A percentile compares a stretch with the other conserved stretches of the same genome.
Conservation (phyloP, 305 asterid genomes). For the Fraxinus paxiana region DNA sequence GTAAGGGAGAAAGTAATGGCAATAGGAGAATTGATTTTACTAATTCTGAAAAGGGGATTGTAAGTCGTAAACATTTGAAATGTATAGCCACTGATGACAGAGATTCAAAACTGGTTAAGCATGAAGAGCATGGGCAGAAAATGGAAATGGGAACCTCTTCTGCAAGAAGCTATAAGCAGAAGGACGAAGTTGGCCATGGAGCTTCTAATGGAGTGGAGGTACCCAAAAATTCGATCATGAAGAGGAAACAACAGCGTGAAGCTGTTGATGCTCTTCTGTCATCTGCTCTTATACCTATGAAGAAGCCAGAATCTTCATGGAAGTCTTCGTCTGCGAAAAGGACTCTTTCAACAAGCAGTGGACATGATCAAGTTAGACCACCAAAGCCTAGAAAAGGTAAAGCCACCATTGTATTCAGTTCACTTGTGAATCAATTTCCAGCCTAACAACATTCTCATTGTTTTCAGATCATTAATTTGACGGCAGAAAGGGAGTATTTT, state of each 20-base stretch:
- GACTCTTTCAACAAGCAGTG: conserved; percentile 32
- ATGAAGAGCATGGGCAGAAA: conserved; percentile 28
- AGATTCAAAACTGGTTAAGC: conserved; percentile 29
- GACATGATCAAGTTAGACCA: conserved; percentile 38
- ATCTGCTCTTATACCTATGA: conserved; percentile 82
- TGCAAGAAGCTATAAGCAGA: conserved; percentile 38
- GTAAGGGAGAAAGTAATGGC: conserved; percentile 24
- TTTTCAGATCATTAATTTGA: conserved; percentile 6
- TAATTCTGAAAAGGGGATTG: conserved; percentile 36
- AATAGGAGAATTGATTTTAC: conserved; percentile 23
- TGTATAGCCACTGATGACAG: conserved; percentile 28
- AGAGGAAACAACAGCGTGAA: conserved; percentile 85
- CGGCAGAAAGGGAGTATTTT: not conserved
- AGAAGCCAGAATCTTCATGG: conserved; percentile 51
- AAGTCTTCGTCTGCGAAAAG: conserved; percentile 50
- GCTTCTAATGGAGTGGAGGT: conserved; percentile 40
- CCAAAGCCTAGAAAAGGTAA: conserved; percentile 54
- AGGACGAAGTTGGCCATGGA: conserved; percentile 33
- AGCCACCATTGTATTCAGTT: not conserved
- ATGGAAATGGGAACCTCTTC: conserved; percentile 29
- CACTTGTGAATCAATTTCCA: not conserved
- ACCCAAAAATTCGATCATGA: conserved; percentile 36
- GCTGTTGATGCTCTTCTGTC: conserved; percentile 94
- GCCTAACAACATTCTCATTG: not conserved
- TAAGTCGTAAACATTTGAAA: conserved; percentile 34